phyloP scores from a whole-genome alignment of 768 basidiomycete genomes.

The Scleroderma citrinum region DNA sequence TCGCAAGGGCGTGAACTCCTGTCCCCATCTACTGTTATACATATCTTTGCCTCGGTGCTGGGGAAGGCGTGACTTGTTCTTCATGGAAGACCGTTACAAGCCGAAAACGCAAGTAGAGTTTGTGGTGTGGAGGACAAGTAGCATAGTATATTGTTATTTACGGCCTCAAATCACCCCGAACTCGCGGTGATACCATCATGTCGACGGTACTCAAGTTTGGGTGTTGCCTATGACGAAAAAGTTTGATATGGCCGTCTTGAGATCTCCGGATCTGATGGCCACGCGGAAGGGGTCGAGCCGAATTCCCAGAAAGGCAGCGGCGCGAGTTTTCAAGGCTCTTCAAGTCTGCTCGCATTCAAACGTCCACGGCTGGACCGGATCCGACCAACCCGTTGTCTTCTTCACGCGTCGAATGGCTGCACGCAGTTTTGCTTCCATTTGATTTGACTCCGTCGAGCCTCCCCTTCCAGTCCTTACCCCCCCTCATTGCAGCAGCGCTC shows the following conservation, averaged over 20 bases:
- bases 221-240: too few relatives aligned
- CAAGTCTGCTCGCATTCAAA: neutral
- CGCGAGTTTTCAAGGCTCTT: neutral
- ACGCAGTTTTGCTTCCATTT: neutral
- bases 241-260: too few relatives aligned
- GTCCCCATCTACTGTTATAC: neutral
- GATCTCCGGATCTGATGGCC: too few relatives aligned
- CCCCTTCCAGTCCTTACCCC: slow-evolving; percentile 1
- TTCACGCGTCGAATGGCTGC: slow-evolving; percentile 17
- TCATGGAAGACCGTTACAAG: neutral
- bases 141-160: too few relatives aligned
- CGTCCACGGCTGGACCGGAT: slow-evolving; percentile 14
- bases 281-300: too few relatives aligned
- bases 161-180: too few relatives aligned
- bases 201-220: too few relatives aligned
- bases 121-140: too few relatives aligned
- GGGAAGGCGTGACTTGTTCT: neutral
- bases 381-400: slow-evolving; percentile 3
- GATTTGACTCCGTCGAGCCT: slow-evolving; percentile 9
- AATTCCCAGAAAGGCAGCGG: too few relatives aligned
- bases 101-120: neutral
- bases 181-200: too few relatives aligned
- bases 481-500: slow-evolving; percentile 8
- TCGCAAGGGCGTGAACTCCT: too few relatives aligned
- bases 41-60: neutral